phyloP scores from a whole-genome alignment of 2,329 filamentous ascomycete genomes.

The Capronia coronata region DNA sequence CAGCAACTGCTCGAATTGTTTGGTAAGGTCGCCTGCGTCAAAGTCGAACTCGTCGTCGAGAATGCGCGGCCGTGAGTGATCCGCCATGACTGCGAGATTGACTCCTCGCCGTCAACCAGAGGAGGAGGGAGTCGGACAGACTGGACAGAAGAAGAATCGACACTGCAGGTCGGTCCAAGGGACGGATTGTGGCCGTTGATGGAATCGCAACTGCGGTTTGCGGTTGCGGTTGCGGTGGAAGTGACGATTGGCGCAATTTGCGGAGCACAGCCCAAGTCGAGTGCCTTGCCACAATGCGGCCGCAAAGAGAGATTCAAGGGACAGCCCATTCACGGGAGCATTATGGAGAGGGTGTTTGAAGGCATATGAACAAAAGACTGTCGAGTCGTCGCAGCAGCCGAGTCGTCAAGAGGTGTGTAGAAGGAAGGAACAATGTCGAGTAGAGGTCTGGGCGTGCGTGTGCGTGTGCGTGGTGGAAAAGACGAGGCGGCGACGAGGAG shows the following conservation, averaged over 20 bases:
- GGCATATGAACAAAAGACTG: background rate
- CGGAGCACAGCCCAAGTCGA: conserved; percentile 20
- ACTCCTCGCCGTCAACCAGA: background rate
- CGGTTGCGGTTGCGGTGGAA: background rate
- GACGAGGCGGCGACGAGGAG: background rate
- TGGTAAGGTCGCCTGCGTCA: conserved; percentile 71
- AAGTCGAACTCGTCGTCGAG: conserved; percentile 42
- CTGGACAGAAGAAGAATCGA: conserved; percentile 1
- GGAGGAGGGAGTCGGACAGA: conserved; percentile 2
- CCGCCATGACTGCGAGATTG: conserved; percentile 15
- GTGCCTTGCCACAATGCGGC: conserved; percentile 22
- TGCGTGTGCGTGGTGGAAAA: background rate
- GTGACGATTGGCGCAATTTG: conserved; percentile 18
- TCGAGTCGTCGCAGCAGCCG: background rate
- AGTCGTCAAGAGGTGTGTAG: background rate
- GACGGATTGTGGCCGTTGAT: background rate
- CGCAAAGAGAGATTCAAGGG: conserved; percentile 2
- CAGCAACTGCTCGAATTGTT: conserved; percentile 80
- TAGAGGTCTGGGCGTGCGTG: background rate
- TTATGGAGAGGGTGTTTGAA: background rate
- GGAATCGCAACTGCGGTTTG: background rate
- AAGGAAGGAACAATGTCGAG: background rate
- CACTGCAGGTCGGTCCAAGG: background rate
- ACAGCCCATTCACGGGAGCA: conserved; percentile 9
- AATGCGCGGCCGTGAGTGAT: conserved; percentile 20